Conservation (phyloP, 2,329 filamentous ascomycete genomes). For the Penicillium sp. region DNA sequence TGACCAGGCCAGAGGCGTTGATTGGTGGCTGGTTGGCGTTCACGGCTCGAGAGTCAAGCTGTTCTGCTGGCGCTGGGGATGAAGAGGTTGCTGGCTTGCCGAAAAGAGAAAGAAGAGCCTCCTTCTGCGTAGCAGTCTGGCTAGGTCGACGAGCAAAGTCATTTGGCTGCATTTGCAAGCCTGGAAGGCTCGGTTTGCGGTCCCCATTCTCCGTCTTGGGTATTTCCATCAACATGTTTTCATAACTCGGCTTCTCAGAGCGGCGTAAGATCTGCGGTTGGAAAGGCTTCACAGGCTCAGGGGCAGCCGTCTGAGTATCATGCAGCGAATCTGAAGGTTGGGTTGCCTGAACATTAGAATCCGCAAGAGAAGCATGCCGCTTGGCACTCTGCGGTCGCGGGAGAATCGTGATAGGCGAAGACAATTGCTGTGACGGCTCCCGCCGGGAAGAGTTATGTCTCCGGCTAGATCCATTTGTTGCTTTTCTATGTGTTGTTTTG, state of each 20-base stretch:
- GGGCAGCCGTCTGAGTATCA: constrained; percentile 25
- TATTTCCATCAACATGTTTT: constrained; percentile 23
- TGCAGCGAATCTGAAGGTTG: constrained; percentile 15
- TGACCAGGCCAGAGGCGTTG: constrained; percentile 27
- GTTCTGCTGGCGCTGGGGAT: constrained; percentile 18
- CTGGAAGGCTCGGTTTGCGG: constrained; percentile 15
- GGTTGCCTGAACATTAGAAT: constrained; percentile 10
- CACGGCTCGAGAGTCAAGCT: constrained; percentile 22
- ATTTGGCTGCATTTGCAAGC: constrained; percentile 8
- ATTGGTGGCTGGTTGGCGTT: constrained; percentile 19
- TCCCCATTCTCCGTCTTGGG: constrained; percentile 7
- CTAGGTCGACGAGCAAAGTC: constrained; percentile 39
- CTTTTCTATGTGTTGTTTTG: constrained; percentile 28
- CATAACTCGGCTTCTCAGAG: constrained; percentile 41
- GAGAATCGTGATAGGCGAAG: constrained; percentile 40
- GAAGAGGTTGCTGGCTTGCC: constrained; percentile 45
- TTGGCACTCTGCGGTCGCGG: constrained; percentile 34
- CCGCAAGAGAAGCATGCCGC: constrained; percentile 24
- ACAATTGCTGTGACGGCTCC: constrained; percentile 22
- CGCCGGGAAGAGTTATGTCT: constrained; percentile 24
- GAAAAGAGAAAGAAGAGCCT: constrained; percentile 61
- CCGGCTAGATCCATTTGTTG: constrained; percentile 21
- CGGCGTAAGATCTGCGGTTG: constrained; percentile 56
- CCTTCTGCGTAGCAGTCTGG: constrained; percentile 48
- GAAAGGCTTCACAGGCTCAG: constrained; percentile 46